A percentile compares a stretch with the other conserved stretches of the same genome.
These are phyloP conservation scores for Knufia petricola DNA, from an alignment of 2,329 filamentous ascomycete genomes.

Conservation along the genomic window DNA sequence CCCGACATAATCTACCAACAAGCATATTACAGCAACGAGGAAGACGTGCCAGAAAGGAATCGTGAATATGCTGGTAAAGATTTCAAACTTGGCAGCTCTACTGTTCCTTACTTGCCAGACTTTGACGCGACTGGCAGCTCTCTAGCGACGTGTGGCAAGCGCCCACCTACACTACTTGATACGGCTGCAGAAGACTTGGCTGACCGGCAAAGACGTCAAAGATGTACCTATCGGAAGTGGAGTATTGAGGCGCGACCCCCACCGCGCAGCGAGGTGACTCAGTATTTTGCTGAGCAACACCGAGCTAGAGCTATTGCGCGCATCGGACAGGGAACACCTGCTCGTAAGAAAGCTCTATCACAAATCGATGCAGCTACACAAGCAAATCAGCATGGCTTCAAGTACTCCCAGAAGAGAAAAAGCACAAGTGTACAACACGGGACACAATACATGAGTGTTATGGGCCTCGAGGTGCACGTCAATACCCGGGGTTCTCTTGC, in stretches of 20 bases:
- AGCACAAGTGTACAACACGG: constrained; percentile 72
- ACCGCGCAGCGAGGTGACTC: constrained; percentile 55
- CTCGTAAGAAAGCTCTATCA: constrained; percentile 42
- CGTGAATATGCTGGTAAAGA: constrained; percentile 83
- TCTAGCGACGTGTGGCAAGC: constrained; percentile 47
- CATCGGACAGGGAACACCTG: constrained; percentile 11
- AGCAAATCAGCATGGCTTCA: constrained; percentile 70
- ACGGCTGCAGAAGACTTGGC: constrained; percentile 41
- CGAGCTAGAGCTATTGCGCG: constrained; percentile 1
- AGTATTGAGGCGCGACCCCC: constrained; percentile 66
- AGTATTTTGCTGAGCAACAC: constrained; percentile 50
- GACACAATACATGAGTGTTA: constrained; percentile 87
- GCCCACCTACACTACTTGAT: constrained; percentile 40
- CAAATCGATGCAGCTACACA: constrained; percentile 87
- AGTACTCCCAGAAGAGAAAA: constrained; percentile 68
- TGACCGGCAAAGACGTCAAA: constrained; percentile 44
- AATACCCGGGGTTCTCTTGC: constrained; percentile 73
- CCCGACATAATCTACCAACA: constrained; percentile 72
- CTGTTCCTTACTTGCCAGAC: constrained; percentile 66
- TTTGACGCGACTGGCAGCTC: constrained; percentile 60
- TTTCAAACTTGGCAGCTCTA: constrained; percentile 66
- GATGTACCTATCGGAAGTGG: constrained; percentile 63
- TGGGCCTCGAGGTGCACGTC: constrained; percentile 88
- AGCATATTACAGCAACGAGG: constrained; percentile 74
- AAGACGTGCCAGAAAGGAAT: constrained; percentile 65